Percentiles rank a stretch among this genome's conserved stretches.
Conservation (phyloP, 805 yeast genomes). For the Schwanniomyces sp. region DNA sequence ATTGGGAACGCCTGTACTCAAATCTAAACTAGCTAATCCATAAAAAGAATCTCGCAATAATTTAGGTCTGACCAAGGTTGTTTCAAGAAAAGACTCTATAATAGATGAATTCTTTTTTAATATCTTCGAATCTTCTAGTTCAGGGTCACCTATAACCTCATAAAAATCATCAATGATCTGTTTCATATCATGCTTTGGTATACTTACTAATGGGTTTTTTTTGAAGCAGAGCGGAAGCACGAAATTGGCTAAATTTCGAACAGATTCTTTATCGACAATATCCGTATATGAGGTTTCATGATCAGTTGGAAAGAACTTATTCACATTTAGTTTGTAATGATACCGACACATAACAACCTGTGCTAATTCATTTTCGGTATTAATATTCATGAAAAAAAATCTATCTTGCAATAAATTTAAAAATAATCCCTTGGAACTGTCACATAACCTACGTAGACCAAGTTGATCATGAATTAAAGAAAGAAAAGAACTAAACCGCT, state of each 20-base stretch:
- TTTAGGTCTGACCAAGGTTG: constrained; percentile 41
- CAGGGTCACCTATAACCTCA: constrained; percentile 71
- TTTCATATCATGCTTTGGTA: constrained; percentile 72
- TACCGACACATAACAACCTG: constrained; percentile 80
- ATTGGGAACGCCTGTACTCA: constrained; percentile 15
- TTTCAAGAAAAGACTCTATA: constrained; percentile 48
- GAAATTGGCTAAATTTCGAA: constrained; percentile 43
- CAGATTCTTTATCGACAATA: constrained; percentile 25
- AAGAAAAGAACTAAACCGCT: constrained; percentile 45
- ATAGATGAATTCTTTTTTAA: constrained; percentile 47
- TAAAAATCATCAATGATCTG: constrained; percentile 67
- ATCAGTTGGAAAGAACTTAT: constrained; percentile 61
- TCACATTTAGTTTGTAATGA: constrained; percentile 62
- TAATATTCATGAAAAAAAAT: constrained; percentile 43
- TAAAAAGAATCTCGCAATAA: constrained; percentile 50
- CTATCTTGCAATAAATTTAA: constrained; percentile 58
- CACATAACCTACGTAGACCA: constrained; percentile 72
- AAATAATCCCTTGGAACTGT: constrained; percentile 59
- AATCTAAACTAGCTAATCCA: constrained; percentile 41
- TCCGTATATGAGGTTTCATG: constrained; percentile 48
- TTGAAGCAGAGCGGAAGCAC: constrained; percentile 56
- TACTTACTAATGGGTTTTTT: constrained; percentile 57
- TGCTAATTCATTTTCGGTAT: constrained; percentile 63
- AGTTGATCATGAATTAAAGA: constrained; percentile 69
- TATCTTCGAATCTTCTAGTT: constrained; percentile 37